Conservation (phyloP, 371 early-diverging fungal genomes). For the Mucor velutinosus region DNA sequence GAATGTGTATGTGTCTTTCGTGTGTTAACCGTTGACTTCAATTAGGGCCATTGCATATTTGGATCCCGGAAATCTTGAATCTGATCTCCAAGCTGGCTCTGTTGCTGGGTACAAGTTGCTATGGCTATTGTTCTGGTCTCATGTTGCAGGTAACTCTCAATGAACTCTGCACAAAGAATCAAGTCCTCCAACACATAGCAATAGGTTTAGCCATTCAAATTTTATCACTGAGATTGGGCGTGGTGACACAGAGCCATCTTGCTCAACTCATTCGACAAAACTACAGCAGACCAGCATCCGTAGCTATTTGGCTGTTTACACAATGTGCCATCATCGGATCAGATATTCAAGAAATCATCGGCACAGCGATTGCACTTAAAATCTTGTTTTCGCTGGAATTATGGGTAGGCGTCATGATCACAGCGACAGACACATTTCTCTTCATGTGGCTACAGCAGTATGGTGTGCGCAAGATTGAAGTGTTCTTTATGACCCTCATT, state of each 20-base stretch:
- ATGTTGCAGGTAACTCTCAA: slow-evolving; percentile 41
- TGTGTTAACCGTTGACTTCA: not conserved
- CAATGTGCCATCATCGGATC: slow-evolving; percentile 79
- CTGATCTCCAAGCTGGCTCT: slow-evolving; percentile 72
- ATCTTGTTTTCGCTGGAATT: slow-evolving; percentile 63
- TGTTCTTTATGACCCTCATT: slow-evolving; percentile 67
- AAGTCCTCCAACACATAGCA: not conserved
- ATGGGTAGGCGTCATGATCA: slow-evolving; percentile 71
- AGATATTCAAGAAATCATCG: slow-evolving; percentile 79
- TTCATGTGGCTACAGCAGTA: slow-evolving; percentile 68
- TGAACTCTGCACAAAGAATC: not conserved
- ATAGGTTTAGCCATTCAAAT: slow-evolving; percentile 66
- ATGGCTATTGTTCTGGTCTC: slow-evolving; percentile 69
- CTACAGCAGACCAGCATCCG: slow-evolving; percentile 49
- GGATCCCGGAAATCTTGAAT: slow-evolving; percentile 78
- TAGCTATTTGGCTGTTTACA: slow-evolving; percentile 62
- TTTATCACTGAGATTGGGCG: slow-evolving; percentile 70
- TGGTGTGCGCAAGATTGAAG: slow-evolving; percentile 69
- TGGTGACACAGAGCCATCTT: slow-evolving; percentile 70
- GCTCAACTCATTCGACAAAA: slow-evolving; percentile 59
- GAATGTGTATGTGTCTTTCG: not conserved
- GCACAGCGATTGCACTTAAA: slow-evolving; percentile 74
- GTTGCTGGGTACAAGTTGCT: slow-evolving; percentile 66
- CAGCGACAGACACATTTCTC: slow-evolving; percentile 69
- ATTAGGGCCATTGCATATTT: slow-evolving; percentile 73